Conservation (phyloP, 225 moss, liverwort and hornwort genomes). For the Sphagnum contortum region DNA sequence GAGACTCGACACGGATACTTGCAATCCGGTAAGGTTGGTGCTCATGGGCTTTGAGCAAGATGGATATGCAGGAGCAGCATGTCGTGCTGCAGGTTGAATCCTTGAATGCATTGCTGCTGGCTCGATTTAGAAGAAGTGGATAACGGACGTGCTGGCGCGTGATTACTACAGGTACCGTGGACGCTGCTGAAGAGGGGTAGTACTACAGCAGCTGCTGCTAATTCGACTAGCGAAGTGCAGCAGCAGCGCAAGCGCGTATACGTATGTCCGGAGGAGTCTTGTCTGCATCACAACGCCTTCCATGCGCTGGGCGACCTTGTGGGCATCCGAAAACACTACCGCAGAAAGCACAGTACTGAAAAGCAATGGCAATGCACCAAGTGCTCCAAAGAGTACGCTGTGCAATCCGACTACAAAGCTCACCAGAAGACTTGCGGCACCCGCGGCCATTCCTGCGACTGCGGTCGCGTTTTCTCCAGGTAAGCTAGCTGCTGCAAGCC, state of each 20-base stretch:
- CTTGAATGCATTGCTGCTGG: no score
- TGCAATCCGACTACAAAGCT: conserved; percentile 79
- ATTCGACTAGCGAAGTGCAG: no score
- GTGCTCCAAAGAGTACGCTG: conserved; percentile 76
- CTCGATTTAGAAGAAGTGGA: no score
- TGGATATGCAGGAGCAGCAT: no score
- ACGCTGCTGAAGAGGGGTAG: conserved; percentile 57
- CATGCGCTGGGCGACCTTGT: conserved; percentile 78
- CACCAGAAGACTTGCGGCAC: conserved; percentile 79
- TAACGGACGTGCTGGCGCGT: no score
- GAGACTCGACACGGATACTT: no score
- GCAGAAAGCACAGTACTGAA: conserved; percentile 69
- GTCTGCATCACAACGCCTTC: conserved; percentile 65
- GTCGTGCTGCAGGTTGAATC: no score
- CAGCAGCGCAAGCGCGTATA: conserved; percentile 59
- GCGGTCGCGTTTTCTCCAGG: conserved; percentile 76
- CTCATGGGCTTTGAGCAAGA: no score
- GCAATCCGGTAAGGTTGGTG: no score
- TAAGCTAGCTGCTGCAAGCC: neutral
- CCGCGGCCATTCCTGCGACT: conserved; percentile 74
- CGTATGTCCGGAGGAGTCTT: conserved; percentile 69
- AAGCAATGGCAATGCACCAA: conserved; percentile 80
- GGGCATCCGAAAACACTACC: conserved; percentile 71
- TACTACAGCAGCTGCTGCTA: conserved; percentile 5
- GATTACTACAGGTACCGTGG: conserved; percentile 56